phyloP scores from a whole-genome alignment of 305 asterid genomes.

The Ruellia speciosa region DNA sequence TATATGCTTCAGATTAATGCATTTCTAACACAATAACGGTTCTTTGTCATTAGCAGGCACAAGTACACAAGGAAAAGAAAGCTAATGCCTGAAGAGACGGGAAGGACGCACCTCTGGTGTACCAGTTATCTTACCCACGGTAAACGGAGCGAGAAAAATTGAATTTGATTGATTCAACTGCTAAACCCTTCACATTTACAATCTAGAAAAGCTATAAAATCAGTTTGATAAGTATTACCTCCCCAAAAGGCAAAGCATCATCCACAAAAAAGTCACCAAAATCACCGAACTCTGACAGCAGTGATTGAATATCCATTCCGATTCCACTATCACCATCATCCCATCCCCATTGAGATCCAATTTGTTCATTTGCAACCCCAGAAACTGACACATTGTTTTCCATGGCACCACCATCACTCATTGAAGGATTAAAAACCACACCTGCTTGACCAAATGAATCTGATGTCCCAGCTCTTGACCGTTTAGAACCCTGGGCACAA shows the following conservation, averaged over 20 bases:
- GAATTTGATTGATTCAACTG: no score
- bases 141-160: no score
- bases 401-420: slow-evolving; percentile 61
- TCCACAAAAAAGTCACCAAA: slow-evolving; percentile 94
- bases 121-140: no score
- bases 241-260: slow-evolving; percentile 86
- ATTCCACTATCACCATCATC: slow-evolving; percentile 83
- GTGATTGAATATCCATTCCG: slow-evolving; percentile 83
- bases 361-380: slow-evolving; percentile 52
- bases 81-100: neutral
- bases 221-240: slow-evolving; percentile 44
- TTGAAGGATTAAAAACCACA: slow-evolving; percentile 63
- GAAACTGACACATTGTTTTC: slow-evolving; percentile 49
- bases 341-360: slow-evolving; percentile 78
- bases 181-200: slow-evolving; percentile 5
- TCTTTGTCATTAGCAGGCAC: neutral
- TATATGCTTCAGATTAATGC: slow-evolving; percentile 11
- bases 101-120: no score
- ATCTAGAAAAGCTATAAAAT: slow-evolving; percentile 2
- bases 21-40: neutral
- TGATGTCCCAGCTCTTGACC: slow-evolving; percentile 68
- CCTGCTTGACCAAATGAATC: slow-evolving; percentile 79
- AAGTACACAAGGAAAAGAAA: slow-evolving; percentile 9
- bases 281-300: slow-evolving; percentile 93
- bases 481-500: slow-evolving; percentile 62